Base-by-base conservation (phyloP, 2,329 filamentous ascomycete genomes). In the Cladosporium sp. region DNA sequence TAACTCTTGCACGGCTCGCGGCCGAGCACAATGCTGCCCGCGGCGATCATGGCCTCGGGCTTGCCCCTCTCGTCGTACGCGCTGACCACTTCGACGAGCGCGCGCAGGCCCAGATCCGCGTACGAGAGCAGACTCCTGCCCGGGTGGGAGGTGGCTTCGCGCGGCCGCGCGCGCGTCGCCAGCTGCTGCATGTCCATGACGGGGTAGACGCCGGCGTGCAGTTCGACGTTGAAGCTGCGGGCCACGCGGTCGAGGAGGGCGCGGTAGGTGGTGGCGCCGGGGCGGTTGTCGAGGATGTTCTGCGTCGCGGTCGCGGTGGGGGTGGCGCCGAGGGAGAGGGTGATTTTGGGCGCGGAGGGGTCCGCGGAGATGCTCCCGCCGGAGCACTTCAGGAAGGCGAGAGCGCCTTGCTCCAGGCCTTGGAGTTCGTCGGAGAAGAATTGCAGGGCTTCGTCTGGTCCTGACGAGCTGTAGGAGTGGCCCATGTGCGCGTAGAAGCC, bases 101-200 rank as follows among this genome's bases (percentile, higher is more conserved):
- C 75, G 0, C 79, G 82, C 27, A 90, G 69, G 12, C 32, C 32
- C 24, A 92, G 76, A 58, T 84, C 79, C 3, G 74, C 66, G 55
- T 75, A 74, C 12, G 73, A 75, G 57, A 67, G 59, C 60, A 67
- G 52, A 17, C 56, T 64, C 39, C 58, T 53, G 4, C 45, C 53
- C 8, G 57, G 57, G 29, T 58, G 42, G 2, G 40, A 38, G 8
- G 67, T 18, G 63, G 62, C 61, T n/a, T 60, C 47, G 0, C 66
- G 60, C 3, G 76, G 73, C 0, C 78, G 68, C 3, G 86, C 83
- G 59, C 85, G 80, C 0, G 87, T 88, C 1, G 86, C 83, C 2
- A 92, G 73, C 66, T 93, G 88, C 65, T 93, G 88, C 59, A 91
- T 74, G 65, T 93, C 88, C 7, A 92, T 77, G 3, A 83, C 74